Percentiles rank a stretch among this genome's conserved stretches.
Evolutionary conservation across 1,284 basidiomycete species (phyloP).

Genomic region (Cystobasidiaceae sp.): DNA sequence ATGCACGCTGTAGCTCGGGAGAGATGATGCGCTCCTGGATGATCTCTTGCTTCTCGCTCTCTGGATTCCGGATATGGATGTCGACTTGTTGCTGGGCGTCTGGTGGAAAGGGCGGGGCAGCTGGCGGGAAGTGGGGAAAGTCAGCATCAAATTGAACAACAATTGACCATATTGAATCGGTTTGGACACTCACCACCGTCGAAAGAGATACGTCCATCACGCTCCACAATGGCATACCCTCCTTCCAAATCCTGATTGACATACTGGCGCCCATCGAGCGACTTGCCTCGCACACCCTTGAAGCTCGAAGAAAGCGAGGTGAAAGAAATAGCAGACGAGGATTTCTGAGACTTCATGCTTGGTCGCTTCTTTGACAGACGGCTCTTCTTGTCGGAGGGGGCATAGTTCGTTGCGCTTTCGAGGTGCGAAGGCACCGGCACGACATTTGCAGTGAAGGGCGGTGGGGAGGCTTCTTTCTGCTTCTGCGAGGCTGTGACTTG

Average conservation of each 20-base stretch:
- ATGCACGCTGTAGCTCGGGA: slow-evolving; percentile 17
- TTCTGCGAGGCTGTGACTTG: not conserved
- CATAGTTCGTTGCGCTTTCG: not conserved
- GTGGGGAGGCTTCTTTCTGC: not conserved
- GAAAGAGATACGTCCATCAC: slow-evolving; percentile 17
- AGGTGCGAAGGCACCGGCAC: slow-evolving; percentile 4
- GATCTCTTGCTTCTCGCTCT: slow-evolving; percentile 23
- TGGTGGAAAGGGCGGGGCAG: not conserved
- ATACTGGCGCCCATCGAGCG: not conserved
- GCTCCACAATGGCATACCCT: slow-evolving; percentile 27
- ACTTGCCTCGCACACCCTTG: slow-evolving; percentile 6
- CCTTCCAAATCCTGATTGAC: not conserved
- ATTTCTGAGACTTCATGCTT: slow-evolving; percentile 23
- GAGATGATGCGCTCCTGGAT: slow-evolving; percentile 30
- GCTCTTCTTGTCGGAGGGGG: not conserved
- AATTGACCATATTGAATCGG: not conserved
- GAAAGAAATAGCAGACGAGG: slow-evolving; percentile 18
- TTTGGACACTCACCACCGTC: slow-evolving; percentile 3
- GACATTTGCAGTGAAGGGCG: not conserved
- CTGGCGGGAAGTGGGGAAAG: too few relatives aligned
- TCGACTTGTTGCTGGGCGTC: slow-evolving; percentile 4
- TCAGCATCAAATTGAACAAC: not conserved
- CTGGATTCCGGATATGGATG: slow-evolving; percentile 2
- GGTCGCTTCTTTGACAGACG: slow-evolving; percentile 18
- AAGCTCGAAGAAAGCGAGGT: slow-evolving; percentile 16